phyloP scores from a whole-genome alignment of 192 early-diverging fungal species.

The Entomortierella chlamydospora region DNA sequence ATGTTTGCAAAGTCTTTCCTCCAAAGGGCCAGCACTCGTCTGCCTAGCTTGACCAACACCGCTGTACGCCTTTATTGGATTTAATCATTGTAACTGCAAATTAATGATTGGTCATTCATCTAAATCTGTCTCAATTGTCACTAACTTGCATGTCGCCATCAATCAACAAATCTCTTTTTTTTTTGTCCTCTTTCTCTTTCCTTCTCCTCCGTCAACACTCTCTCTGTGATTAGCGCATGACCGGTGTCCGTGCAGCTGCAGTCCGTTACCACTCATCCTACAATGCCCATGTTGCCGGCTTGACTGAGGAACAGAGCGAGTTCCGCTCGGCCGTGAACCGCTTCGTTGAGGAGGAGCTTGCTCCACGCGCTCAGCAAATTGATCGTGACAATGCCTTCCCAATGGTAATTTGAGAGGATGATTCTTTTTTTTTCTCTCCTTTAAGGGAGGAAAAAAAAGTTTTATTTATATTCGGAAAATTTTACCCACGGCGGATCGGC shows the following conservation, averaged over 20 bases:
- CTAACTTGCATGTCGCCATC: neutral
- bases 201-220: too few species aligned
- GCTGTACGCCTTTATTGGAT: conserved; percentile 42
- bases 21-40: conserved; percentile 42
- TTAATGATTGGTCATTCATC: neutral
- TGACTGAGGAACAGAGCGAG: conserved; percentile 77
- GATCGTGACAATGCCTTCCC: conserved; percentile 92
- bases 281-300: conserved; percentile 79
- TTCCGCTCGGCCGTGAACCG: conserved; percentile 78
- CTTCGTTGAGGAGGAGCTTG: conserved; percentile 87
- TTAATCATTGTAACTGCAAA: too few species aligned
- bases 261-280: conserved; percentile 64
- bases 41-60: conserved; percentile 40
- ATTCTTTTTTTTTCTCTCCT: too few species aligned
- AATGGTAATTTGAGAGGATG: conserved; percentile 68
- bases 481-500: neutral
- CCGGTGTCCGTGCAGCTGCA: conserved; percentile 23
- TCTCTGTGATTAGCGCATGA: conserved; percentile 45
- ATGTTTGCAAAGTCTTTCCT: conserved; percentile 55
- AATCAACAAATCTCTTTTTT: neutral
- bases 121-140: neutral
- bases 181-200: neutral
- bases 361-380: conserved; percentile 81
- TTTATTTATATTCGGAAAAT: too few species aligned
- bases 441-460: too few species aligned